These are phyloP conservation scores for Odonthalia washingtoniensis DNA, from an alignment of 31 red algal genomes.

Conservation along the genomic window DNA sequence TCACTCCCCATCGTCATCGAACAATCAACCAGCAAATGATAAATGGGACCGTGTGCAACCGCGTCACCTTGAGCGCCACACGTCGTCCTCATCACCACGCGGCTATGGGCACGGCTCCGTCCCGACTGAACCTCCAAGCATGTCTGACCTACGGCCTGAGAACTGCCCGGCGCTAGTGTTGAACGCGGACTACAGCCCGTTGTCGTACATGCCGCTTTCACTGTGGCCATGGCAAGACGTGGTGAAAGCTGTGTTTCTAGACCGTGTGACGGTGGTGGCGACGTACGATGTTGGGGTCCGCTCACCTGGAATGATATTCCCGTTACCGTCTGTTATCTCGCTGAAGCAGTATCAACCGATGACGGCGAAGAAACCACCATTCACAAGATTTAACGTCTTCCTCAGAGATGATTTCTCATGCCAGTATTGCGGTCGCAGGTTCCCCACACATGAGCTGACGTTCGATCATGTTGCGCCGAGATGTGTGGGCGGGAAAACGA, in stretches of 20 bases:
- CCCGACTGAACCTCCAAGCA: background rate
- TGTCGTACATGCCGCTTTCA: conserved; percentile 85
- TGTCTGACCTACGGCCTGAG: conserved; percentile 59
- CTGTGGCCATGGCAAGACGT: conserved; percentile 97
- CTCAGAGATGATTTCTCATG: conserved; percentile 89
- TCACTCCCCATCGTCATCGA: too few species aligned
- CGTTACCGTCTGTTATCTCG: conserved; percentile 84
- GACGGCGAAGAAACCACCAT: conserved; percentile 58
- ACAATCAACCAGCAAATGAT: too few species aligned
- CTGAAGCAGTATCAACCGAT: conserved; percentile 82
- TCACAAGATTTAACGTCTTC: conserved; percentile 94
- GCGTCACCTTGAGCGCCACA: background rate
- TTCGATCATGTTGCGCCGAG: conserved; percentile 95
- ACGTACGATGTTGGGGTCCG: conserved; percentile 83
- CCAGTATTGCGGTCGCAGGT: conserved; percentile 88
- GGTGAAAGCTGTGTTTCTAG: conserved; percentile 89
- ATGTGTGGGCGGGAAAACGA: conserved; percentile 78
- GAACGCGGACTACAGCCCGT: conserved; percentile 89
- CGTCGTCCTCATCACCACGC: background rate
- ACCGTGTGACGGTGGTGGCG: conserved; percentile 85
- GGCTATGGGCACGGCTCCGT: too few species aligned
- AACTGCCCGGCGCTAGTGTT: conserved; percentile 91
- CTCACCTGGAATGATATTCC: conserved; percentile 68
- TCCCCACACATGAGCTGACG: conserved; percentile 72
- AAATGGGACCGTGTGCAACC: conserved; percentile 20